Evolutionary conservation across 305 asterid genomes (phyloP).

Genomic region (Fraxinus ornus): DNA sequence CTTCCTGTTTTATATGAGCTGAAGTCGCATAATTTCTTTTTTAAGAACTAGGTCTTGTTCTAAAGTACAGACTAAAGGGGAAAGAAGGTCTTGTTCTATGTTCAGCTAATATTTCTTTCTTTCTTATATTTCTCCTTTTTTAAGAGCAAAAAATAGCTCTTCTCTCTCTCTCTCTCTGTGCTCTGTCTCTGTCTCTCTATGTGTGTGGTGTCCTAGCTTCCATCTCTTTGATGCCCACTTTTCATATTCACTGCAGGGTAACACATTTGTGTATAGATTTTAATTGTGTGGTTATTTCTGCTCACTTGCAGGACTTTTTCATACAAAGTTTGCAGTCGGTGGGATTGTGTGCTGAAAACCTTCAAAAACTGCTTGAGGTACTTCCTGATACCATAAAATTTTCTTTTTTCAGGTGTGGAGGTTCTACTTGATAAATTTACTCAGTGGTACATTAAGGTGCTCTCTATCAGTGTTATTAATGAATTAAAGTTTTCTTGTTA

Average conservation of each 20-base stretch:
- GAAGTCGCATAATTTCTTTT: background rate
- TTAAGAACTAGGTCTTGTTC: background rate
- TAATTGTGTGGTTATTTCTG: constrained; percentile 22
- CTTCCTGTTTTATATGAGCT: background rate
- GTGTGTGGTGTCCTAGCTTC: background rate
- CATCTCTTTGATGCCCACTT: background rate
- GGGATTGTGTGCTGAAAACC: constrained; percentile 84
- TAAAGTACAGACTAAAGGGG: background rate
- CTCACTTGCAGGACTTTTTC: constrained; percentile 72
- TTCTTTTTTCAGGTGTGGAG: constrained; percentile 16
- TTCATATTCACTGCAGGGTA: background rate
- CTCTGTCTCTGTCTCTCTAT: background rate
- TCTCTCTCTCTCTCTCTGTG: background rate
- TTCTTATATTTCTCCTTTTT: background rate
- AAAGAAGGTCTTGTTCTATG: background rate
- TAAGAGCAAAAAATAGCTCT: background rate
- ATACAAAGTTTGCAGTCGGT: constrained; percentile 86
- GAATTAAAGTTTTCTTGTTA: background rate
- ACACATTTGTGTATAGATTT: constrained; percentile 11
- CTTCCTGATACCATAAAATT: background rate
- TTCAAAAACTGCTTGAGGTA: constrained; percentile 96
- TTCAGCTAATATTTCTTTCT: background rate
- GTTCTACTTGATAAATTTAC: constrained; percentile 10
- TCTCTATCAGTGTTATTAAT: constrained; percentile 10
- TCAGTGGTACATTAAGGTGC: constrained; percentile 16